Evolutionary conservation across 129 eudicot species (phyloP).

Genomic region (Flaveria ramosissima): DNA sequence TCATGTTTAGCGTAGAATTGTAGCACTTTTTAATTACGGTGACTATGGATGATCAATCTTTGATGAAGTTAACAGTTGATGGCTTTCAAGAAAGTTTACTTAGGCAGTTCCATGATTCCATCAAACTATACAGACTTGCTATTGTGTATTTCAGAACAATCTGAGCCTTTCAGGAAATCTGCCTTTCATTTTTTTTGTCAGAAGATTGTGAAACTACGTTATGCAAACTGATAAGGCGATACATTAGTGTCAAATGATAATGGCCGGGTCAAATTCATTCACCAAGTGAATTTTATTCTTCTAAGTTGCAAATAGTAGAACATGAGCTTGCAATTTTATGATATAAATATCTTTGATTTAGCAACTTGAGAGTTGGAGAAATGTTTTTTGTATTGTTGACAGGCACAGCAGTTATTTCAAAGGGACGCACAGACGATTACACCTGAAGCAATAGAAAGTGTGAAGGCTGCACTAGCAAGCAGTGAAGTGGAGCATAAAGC

Average conservation of each 20-base stretch:
- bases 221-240: not conserved
- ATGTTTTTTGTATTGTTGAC: constrained; percentile 2
- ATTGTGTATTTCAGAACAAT: not conserved
- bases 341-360: not conserved
- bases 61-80: not conserved
- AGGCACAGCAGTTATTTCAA: constrained; percentile 93
- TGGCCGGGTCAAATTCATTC: too few species aligned
- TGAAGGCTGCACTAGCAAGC: constrained; percentile 94
- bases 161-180: not conserved
- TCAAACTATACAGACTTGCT: not conserved
- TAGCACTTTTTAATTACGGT: not conserved
- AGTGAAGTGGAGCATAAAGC: constrained; percentile 94
- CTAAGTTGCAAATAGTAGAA: constrained; percentile 5
- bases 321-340: not conserved
- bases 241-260: not conserved
- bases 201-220: too few species aligned
- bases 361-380: not conserved
- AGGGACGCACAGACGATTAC: constrained; percentile 90
- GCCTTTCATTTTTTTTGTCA: not conserved
- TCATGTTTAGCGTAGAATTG: not conserved
- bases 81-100: not conserved
- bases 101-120: not conserved
- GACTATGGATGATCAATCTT: not conserved
- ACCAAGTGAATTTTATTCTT: not conserved
- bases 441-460: constrained; percentile 94